phyloP scores from a whole-genome alignment of 2,329 filamentous ascomycete species.

The Penicillium sp. region DNA sequence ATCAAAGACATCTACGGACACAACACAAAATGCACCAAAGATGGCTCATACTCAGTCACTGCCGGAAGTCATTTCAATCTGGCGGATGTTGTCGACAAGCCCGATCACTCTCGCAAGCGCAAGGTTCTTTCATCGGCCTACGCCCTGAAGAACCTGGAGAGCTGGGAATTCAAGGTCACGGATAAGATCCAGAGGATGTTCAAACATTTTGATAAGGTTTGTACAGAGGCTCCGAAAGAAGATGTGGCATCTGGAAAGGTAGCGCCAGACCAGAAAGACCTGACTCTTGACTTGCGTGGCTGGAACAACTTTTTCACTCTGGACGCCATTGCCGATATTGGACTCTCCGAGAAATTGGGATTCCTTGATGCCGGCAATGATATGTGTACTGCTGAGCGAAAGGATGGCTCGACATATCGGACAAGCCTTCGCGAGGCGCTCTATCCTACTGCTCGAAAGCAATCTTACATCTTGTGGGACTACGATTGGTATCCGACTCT shows the following conservation, averaged over 20 bases:
- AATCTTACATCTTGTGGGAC: slow-evolving; percentile 56
- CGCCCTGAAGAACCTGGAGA: slow-evolving; percentile 58
- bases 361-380: slow-evolving; percentile 58
- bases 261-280: slow-evolving; percentile 24
- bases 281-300: slow-evolving; percentile 54
- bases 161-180: slow-evolving; percentile 60
- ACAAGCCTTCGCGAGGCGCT: slow-evolving; percentile 56
- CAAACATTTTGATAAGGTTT: slow-evolving; percentile 49
- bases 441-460: slow-evolving; percentile 56
- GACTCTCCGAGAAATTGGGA: slow-evolving; percentile 55
- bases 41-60: slow-evolving; percentile 51
- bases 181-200: slow-evolving; percentile 55
- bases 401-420: slow-evolving; percentile 53
- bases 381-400: slow-evolving; percentile 46
- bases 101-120: slow-evolving; percentile 57
- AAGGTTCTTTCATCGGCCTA: slow-evolving; percentile 57
- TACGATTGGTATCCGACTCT: slow-evolving; percentile 57
- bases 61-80: slow-evolving; percentile 57
- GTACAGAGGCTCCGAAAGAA: slow-evolving; percentile 35
- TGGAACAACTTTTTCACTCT: slow-evolving; percentile 62
- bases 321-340: slow-evolving; percentile 62
- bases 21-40: slow-evolving; percentile 56
- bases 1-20: slow-evolving; percentile 60
- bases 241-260: slow-evolving; percentile 33
- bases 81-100: slow-evolving; percentile 57